These are phyloP conservation scores for Acanthamoeba royreba DNA, from an alignment of 208 protist genomes.

Conservation along the genomic window DNA sequence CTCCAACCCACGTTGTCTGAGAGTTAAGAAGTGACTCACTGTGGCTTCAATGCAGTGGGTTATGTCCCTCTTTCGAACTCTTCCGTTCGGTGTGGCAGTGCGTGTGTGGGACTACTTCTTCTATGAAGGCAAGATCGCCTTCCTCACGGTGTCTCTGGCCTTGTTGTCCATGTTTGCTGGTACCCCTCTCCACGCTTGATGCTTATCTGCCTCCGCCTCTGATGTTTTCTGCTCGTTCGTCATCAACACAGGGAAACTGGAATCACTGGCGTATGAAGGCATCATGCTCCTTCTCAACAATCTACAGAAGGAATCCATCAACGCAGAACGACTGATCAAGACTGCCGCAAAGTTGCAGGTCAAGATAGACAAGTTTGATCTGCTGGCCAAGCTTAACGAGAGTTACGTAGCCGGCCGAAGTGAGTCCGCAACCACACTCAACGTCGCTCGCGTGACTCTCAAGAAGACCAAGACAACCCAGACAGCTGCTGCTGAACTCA, in stretches of 20 bases:
- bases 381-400: neutral
- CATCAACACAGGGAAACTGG: neutral
- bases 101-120: slow-evolving; percentile 37
- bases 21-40: neutral
- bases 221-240: neutral
- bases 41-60: neutral
- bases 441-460: neutral
- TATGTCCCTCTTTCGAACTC: neutral
- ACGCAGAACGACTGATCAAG: neutral
- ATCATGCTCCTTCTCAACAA: neutral
- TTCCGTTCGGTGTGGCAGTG: neutral
- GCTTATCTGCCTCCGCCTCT: neutral
- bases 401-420: neutral
- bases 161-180: neutral
- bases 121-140: neutral
- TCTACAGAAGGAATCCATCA: neutral
- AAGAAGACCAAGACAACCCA: neutral
- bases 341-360: neutral
- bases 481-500: neutral
- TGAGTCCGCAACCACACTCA: neutral
- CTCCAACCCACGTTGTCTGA: neutral
- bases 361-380: neutral
- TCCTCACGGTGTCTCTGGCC: neutral
- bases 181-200: neutral
- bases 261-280: neutral